Evolutionary conservation across 2,329 filamentous ascomycete genomes (phyloP).

Genomic region (Cytospora schulzeri): DNA sequence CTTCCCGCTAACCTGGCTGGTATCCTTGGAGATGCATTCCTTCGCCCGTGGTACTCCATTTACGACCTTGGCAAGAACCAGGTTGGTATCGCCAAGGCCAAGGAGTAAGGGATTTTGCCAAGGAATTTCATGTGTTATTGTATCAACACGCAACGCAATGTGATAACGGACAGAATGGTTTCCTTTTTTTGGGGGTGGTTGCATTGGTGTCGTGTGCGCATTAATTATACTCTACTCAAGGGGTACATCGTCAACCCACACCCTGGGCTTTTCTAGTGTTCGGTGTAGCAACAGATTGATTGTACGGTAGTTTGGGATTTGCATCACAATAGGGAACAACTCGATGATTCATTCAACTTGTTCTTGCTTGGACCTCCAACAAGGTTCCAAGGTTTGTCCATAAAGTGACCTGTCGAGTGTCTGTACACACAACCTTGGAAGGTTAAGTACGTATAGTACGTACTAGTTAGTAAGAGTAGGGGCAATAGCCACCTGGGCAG

Average conservation of each 20-base stretch:
- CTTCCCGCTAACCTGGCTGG: conserved; percentile 82
- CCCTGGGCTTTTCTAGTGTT: conserved; percentile 20
- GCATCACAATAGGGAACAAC: conserved; percentile 15
- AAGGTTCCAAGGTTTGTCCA: not conserved
- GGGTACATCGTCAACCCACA: conserved; percentile 11
- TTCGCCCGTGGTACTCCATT: conserved; percentile 89
- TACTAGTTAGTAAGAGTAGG: not conserved
- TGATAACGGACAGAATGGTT: not conserved
- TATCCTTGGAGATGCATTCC: conserved; percentile 87
- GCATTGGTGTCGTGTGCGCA: conserved; percentile 6
- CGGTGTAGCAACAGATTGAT: conserved; percentile 27
- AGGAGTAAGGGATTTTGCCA: conserved; percentile 43
- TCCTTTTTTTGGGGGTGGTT: not conserved
- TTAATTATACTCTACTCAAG: not conserved
- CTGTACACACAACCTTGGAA: no score
- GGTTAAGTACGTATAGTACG: no score
- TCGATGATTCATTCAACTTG: conserved; percentile 1
- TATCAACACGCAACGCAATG: conserved; percentile 19
- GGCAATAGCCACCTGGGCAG: no score
- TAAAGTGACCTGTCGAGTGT: not conserved
- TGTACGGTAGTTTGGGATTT: conserved; percentile 20
- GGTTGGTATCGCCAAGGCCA: conserved; percentile 86
- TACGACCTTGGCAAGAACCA: conserved; percentile 90
- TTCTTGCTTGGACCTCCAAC: not conserved
- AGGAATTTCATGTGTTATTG: not conserved